Percentiles rank a stretch among this genome's conserved stretches.
Evolutionary conservation across 176 grass and related monocot genomes (phyloP).

Genomic region (Oryza australiensis): DNA sequence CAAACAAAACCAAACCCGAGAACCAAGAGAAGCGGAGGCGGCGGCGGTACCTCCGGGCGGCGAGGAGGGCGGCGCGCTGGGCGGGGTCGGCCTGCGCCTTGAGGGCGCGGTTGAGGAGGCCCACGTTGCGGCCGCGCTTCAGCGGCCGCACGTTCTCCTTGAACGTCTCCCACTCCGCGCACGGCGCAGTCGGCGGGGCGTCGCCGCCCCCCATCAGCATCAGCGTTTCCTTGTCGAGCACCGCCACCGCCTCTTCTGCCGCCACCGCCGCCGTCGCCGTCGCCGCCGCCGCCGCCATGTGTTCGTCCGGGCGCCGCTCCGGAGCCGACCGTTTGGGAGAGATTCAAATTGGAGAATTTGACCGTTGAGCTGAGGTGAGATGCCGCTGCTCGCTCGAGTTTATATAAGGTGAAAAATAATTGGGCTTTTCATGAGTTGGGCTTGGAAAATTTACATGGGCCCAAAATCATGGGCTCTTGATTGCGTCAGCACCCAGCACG

Average conservation of each 20-base stretch:
- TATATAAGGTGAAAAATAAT: conserved; percentile 12
- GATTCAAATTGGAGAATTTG: conserved; percentile 40
- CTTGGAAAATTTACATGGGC: not conserved
- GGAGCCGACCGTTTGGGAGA: conserved; percentile 1
- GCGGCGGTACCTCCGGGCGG: conserved; percentile 45
- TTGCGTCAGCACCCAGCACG: too few relatives aligned
- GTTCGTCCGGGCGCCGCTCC: not conserved
- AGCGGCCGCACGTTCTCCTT: conserved; percentile 97
- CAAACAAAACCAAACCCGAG: not conserved
- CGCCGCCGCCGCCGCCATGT: conserved; percentile 38
- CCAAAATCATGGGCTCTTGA: not conserved
- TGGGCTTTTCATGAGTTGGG: not conserved
- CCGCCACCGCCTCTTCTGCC: not conserved
- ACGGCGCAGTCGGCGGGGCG: conserved; percentile 16
- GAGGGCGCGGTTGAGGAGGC: conserved; percentile 76
- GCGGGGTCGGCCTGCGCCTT: conserved; percentile 51
- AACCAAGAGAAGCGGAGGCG: not conserved
- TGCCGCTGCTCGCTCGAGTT: conserved; percentile 2
- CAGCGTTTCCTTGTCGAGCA: conserved; percentile 37
- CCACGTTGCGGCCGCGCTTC: conserved; percentile 88
- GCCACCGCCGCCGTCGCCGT: not conserved
- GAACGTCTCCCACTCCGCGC: conserved; percentile 72
- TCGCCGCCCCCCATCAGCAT: conserved; percentile 28
- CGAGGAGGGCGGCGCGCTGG: conserved; percentile 59
- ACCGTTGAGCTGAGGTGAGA: conserved; percentile 27